Evolutionary conservation across 2,329 filamentous ascomycete genomes (phyloP), one percentile per base, ranked within the genome.

Genomic region (Fusarium haematococcum): DNA sequence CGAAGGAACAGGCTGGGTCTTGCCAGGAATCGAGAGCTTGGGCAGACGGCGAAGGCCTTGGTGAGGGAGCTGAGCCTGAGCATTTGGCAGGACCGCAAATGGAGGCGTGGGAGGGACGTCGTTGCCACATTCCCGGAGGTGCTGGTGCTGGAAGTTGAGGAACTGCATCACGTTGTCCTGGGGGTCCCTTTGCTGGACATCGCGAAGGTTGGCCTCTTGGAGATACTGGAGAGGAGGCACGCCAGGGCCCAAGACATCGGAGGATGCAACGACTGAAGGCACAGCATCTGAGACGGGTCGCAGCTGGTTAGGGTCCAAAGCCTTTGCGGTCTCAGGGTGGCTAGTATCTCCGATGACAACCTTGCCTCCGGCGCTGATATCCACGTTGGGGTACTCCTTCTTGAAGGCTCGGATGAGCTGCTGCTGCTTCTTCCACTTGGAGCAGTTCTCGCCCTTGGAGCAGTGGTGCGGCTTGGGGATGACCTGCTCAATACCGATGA

Each of bases 81-180:
- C 81, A 65, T 84, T 78, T 16, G 89, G 88, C 69, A 88, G 88
- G 27, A 65, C 65, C 84, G 94, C 91, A 75, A 92, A 93, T 5
- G 92, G 91, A 18, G 93, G 92, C 9, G 92, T 92, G 10, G 90
- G 90, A 9, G 91, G 90, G n/a, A 93, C 88, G 63, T 92, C 89
- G 70, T 85, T 85, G 50, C 75, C 77, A 39, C 77, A 76, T 8
- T 70, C 73, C 65, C 89, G 88, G 80, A 81, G 74, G 41, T 93
- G 92, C 81, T 76, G 75, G 58, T 78, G 70, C 61, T 98, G 96
- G 81, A 98, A 95, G 79, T 90, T 90, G 63, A 98, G 89, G 83
- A 98, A 98, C 75, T 97, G 94, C 79, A 94, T 92, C 39, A 98
- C 95, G 77, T 96, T 97, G 84, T 98, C 95, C 82, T 97, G 95